Percentiles rank a stretch among this genome's conserved stretches.
Conservation (phyloP, 306 rosid species). For the Inga oerstediana region DNA sequence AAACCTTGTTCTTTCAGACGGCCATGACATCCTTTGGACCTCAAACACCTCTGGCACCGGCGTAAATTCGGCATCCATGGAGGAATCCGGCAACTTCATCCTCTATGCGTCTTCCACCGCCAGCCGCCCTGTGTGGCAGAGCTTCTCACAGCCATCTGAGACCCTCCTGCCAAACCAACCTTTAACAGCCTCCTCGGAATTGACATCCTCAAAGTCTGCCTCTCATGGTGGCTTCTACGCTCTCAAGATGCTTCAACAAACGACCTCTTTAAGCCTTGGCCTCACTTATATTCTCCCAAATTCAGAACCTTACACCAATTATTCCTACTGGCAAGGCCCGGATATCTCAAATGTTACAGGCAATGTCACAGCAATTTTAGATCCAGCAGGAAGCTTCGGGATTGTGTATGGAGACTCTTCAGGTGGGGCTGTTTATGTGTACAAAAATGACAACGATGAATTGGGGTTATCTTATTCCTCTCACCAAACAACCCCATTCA, state of each 20-base stretch:
- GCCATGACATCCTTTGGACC: slow-evolving; percentile 60
- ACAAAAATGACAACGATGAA: slow-evolving; percentile 73
- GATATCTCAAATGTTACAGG: slow-evolving; percentile 88
- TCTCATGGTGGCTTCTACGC: slow-evolving; percentile 80
- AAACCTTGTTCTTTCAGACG: slow-evolving; percentile 74
- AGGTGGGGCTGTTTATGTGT: slow-evolving; percentile 83
- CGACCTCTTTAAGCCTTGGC: slow-evolving; percentile 78
- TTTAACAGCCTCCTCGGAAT: slow-evolving; percentile 69
- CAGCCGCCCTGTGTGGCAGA: slow-evolving; percentile 72
- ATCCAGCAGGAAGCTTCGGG: slow-evolving; percentile 87
- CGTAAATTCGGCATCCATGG: slow-evolving; percentile 59
- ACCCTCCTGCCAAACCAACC: slow-evolving; percentile 93
- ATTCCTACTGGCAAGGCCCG: slow-evolving; percentile 89
- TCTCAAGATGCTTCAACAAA: slow-evolving; percentile 92
- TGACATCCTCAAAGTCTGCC: slow-evolving; percentile 68
- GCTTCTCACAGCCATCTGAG: slow-evolving; percentile 88
- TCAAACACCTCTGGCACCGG: slow-evolving; percentile 71
- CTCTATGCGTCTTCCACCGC: slow-evolving; percentile 28
- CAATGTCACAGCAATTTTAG: slow-evolving; percentile 76
- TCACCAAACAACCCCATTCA: slow-evolving; percentile 44
- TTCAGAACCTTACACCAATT: slow-evolving; percentile 59
- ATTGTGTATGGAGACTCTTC: slow-evolving; percentile 84
- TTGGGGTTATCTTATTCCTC: slow-evolving; percentile 64
- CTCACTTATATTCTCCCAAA: slow-evolving; percentile 76
- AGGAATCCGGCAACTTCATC: slow-evolving; percentile 85